A percentile compares a stretch with the other conserved stretches of the same genome.
These are phyloP conservation scores for Blastocystis sp. DNA, from an alignment of 352 stramenopile genomes.

Conservation along the genomic window DNA sequence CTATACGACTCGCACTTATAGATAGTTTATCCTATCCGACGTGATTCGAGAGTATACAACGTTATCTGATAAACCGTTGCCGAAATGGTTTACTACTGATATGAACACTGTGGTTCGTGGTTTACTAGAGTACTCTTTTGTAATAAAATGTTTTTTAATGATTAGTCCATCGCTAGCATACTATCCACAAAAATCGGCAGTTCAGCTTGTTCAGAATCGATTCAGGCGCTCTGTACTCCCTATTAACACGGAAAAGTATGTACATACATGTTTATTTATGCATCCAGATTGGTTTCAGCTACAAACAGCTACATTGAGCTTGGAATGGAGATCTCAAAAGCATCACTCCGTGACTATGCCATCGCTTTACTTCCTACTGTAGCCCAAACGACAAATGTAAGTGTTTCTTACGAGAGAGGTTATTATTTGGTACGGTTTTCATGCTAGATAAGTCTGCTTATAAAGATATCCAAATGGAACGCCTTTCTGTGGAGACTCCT, in stretches of 20 bases:
- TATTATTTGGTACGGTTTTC: background rate
- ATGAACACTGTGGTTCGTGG: background rate
- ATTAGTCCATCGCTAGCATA: background rate
- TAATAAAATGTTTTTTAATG: background rate
- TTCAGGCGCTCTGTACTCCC: background rate
- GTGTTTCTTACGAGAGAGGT: constrained; percentile 3
- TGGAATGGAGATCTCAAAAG: background rate
- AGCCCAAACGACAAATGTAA: background rate
- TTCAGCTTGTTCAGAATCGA: background rate
- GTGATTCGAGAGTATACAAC: background rate
- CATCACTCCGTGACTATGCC: background rate
- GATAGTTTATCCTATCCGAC: constrained; percentile 50
- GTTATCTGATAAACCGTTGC: background rate
- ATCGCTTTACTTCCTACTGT: background rate
- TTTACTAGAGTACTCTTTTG: background rate
- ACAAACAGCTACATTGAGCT: background rate
- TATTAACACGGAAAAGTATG: background rate
- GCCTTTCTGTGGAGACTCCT: background rate
- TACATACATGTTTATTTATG: background rate
- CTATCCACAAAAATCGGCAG: background rate
- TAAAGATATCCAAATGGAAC: background rate
- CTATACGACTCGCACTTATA: background rate
- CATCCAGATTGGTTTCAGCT: background rate
- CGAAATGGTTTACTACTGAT: constrained; percentile 33
- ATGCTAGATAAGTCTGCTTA: background rate